These are phyloP conservation scores for Boletus subcaerulescens DNA, from an alignment of 768 basidiomycete genomes.

Conservation along the genomic window DNA sequence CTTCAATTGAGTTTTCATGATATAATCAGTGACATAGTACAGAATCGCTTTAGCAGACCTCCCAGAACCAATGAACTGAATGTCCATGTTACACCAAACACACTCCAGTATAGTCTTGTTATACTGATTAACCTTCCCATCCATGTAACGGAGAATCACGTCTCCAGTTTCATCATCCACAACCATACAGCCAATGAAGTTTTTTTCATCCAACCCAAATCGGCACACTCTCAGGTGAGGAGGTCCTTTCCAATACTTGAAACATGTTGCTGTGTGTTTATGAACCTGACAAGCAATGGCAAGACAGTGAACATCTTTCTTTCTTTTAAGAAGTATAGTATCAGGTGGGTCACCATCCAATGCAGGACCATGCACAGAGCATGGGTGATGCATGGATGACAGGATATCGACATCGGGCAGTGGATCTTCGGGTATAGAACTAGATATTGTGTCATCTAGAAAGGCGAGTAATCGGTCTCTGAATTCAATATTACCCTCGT, in stretches of 20 bases:
- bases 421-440: background rate
- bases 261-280: background rate
- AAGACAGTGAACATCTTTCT: background rate
- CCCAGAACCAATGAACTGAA: background rate
- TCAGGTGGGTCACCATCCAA: background rate
- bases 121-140: background rate
- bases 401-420: background rate
- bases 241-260: background rate
- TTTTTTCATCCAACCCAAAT: background rate
- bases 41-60: background rate
- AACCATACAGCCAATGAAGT: background rate
- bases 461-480: background rate
- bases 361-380: background rate
- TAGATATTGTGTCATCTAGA: background rate
- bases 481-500: background rate
- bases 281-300: background rate
- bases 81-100: background rate
- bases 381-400: background rate
- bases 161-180: background rate
- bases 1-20: background rate
- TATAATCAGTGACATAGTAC: background rate
- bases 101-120: background rate
- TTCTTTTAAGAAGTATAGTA: background rate
- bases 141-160: accelerated
- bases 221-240: background rate